Base-by-base conservation (phyloP, 768 basidiomycete species). In the Cystofilobasidium ferigula region DNA sequence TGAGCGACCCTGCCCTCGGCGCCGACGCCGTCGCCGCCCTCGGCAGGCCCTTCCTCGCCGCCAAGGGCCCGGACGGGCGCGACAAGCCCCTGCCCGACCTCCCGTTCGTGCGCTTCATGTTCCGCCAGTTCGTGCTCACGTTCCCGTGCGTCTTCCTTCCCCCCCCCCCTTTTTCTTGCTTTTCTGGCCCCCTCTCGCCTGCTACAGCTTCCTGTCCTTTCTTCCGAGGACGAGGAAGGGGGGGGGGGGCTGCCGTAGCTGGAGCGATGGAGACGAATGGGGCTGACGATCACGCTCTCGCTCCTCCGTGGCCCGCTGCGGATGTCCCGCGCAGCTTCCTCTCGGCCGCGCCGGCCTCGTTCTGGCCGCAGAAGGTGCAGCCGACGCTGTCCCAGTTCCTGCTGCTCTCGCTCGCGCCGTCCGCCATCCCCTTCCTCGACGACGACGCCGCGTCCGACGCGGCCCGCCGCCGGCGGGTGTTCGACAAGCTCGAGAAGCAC, bases 281-380 rank as follows among this genome's bases (percentile, higher is more conserved):
- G n/a, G n/a, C n/a, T n/a, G n/a, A n/a, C n/a, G n/a, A n/a, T n/a
- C n/a, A n/a, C n/a, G n/a, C n/a, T n/a, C n/a, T n/a, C n/a, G n/a
- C n/a, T n/a, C n/a, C n/a, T n/a, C n/a, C n/a, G n/a, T n/a, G n/a
- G n/a, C n/a, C n/a, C n/a, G n/a, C n/a, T n/a, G n/a, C n/a, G n/a
- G n/a, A n/a, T n/a, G n/a, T n/a, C 13, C 38, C 30, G 26, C 45
- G 22, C 53, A 67, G 65, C 18, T 95, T 99, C 79, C 84, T 99
- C 76, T 83, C 84, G 57, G 79, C 86, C 1, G 93, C 92, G 0
- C 92, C 91, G 0, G 83, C 86, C 71, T 83, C 88, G 71, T 98
- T 99, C 77, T 99, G 94, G 78, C 85, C 88, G 1, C 84, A 85
- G 67, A 98, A 99, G 76, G 82, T 99, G 3, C 94, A 98, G 77